These are phyloP conservation scores for Polygonum aviculare DNA, from an alignment of 148 eudicot species.

Conservation along the genomic window DNA sequence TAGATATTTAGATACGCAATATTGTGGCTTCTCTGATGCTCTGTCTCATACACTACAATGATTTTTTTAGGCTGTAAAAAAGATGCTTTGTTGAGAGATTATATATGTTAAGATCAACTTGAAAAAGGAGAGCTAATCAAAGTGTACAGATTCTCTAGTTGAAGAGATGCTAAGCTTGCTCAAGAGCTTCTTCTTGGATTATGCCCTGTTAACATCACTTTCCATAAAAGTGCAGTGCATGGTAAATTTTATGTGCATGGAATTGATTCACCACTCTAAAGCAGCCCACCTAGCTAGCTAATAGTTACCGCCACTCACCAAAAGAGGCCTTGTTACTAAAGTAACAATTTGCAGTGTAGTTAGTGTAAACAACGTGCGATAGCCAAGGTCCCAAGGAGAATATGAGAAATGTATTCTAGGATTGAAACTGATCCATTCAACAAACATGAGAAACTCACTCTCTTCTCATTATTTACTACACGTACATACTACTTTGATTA, in stretches of 20 bases:
- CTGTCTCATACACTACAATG: background rate
- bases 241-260: background rate
- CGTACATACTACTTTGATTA: background rate
- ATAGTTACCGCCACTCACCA: background rate
- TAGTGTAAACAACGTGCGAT: background rate
- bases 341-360: background rate
- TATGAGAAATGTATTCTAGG: background rate
- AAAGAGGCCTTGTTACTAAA: background rate
- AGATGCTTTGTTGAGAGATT: conserved; percentile 14
- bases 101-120: conserved; percentile 13
- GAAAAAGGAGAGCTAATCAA: background rate
- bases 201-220: conserved; percentile 20
- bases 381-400: background rate
- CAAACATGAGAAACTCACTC: background rate
- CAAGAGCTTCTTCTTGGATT: conserved; percentile 15
- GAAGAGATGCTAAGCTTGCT: conserved; percentile 30
- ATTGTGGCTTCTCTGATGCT: background rate
- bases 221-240: conserved; percentile 2
- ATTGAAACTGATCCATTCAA: background rate
- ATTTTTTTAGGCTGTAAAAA: background rate
- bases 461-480: background rate
- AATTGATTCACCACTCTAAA: conserved; percentile 5
- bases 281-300: background rate
- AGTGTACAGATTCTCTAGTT: conserved; percentile 1
- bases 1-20: background rate